Conservation (phyloP, 225 moss, liverwort and hornwort genomes). For the Marchantia polymorpha region DNA sequence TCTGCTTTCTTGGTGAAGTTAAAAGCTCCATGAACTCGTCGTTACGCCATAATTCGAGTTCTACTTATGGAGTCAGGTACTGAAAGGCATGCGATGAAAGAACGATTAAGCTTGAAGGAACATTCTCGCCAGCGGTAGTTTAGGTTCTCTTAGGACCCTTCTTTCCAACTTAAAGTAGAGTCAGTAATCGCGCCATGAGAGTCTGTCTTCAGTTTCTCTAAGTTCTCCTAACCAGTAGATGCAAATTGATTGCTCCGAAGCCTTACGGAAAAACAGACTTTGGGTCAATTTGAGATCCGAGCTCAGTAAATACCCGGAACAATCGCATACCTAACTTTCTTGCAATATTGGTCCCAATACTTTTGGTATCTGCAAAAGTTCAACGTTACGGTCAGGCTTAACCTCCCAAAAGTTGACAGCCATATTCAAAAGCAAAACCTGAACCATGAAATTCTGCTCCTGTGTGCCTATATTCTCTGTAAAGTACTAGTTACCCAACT, state of each 20-base stretch:
- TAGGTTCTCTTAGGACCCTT: background rate
- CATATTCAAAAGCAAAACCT: no score
- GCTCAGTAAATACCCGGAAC: conserved; percentile 71
- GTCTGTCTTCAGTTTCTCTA: background rate
- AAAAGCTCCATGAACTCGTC: background rate
- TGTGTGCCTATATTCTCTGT: no score
- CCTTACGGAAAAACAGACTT: background rate
- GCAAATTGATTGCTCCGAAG: background rate
- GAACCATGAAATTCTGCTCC: no score
- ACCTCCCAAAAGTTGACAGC: background rate
- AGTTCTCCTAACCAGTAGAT: background rate
- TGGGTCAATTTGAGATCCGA: background rate
- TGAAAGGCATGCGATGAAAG: background rate
- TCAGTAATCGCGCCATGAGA: background rate
- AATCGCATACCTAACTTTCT: conserved; percentile 69
- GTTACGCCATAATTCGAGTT: background rate
- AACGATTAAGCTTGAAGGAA: background rate
- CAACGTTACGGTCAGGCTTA: background rate
- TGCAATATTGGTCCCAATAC: conserved; percentile 89
- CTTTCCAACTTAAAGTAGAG: background rate
- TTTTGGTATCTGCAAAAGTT: conserved; percentile 67
- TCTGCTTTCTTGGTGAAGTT: background rate
- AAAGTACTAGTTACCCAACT: no score
- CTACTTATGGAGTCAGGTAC: background rate
- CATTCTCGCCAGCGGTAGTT: background rate